Evolutionary conservation across 805 yeast genomes (phyloP).

Genomic region (Candida pseudoglaebosa): DNA sequence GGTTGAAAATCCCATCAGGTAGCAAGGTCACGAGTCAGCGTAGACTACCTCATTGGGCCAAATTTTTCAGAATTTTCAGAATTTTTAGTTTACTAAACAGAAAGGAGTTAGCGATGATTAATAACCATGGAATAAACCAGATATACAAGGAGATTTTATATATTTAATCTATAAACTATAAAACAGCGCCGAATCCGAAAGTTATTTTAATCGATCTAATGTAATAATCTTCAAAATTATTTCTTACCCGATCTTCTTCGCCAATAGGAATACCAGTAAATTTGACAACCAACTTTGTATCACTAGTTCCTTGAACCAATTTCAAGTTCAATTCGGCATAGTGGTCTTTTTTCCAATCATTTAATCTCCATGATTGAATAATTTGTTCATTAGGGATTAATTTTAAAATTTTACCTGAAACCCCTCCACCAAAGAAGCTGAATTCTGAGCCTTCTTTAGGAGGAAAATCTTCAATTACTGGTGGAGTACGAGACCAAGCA

Average conservation of each 20-base stretch:
- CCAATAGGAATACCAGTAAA: constrained; percentile 94
- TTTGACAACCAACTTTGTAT: constrained; percentile 72
- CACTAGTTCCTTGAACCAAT: constrained; percentile 76
- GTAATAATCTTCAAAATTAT: constrained; percentile 85
- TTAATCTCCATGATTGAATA: constrained; percentile 80
- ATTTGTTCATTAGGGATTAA: constrained; percentile 58
- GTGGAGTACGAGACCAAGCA: constrained; percentile 87
- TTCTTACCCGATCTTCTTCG: constrained; percentile 82
- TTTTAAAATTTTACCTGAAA: constrained; percentile 63
- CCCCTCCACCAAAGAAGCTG: constrained; percentile 82
- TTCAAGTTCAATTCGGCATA: constrained; percentile 63
- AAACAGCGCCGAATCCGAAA: constrained; percentile 93
- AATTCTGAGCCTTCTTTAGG: constrained; percentile 59
- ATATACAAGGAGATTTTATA: too few relatives aligned
- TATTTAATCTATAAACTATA: constrained; percentile 32
- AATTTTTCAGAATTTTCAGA: constrained; percentile 2
- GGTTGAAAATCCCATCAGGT: not conserved
- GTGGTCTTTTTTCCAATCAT: constrained; percentile 85
- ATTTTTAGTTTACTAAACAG: too few relatives aligned
- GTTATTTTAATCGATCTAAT: constrained; percentile 84
- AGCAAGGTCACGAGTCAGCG: constrained; percentile 1
- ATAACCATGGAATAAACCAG: too few relatives aligned
- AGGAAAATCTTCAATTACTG: constrained; percentile 44
- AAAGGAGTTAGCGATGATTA: too few relatives aligned
- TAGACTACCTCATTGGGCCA: not conserved